Base-by-base conservation (phyloP, 768 basidiomycete species). In the Podaxis sp. region DNA sequence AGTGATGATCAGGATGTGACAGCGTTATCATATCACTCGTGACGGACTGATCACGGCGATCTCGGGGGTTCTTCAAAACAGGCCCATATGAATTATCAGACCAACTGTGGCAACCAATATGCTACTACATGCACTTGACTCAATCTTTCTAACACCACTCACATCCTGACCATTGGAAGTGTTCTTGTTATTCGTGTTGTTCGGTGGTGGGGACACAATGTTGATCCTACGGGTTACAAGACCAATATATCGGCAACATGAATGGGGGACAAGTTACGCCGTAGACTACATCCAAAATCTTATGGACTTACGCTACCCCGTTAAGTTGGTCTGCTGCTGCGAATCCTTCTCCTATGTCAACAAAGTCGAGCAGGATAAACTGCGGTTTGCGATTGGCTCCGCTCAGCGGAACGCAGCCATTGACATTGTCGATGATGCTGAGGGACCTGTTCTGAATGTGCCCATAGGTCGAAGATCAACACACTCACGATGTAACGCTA, bases 341-440 rank as follows among this genome's bases (percentile, higher is more conserved):
- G 57, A 79, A 69, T 1, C 72, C 82, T 13, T 79, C 61, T 2
- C 83, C 84, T 25, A 79, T 55, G 64, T 84, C 72, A 9, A 84
- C 79, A 54, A 70, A 86, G 68, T 84, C 84, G 21, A 84, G 72
- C 21, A 85, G 72, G 32, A 85, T 70, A 67, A 84, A 85, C 55
- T 79, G 79, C 0, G 83, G 83, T 16, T 77, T 75, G 27, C 77
- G 75, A 14, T 76, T 76, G 6, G 72, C 77, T 0, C 74, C 77
- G 44, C 59, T 61, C 21, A 84, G 69, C 0, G 73, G 76, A 1
- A 73, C 68, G 55, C 83, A 84, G 0, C 77, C 74, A 48, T 76
- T 71, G 0, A 77, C 78, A 62, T 83, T 68, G 16, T 71, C 71
- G 1, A 76, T 55, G 47, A 80, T 79, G 10, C 78, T 79, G 44